A percentile compares a stretch with the other conserved stretches of the same genome.
These are phyloP conservation scores for Lactarius hatsudake DNA, from an alignment of 768 basidiomycete genomes.

Conservation along the genomic window DNA sequence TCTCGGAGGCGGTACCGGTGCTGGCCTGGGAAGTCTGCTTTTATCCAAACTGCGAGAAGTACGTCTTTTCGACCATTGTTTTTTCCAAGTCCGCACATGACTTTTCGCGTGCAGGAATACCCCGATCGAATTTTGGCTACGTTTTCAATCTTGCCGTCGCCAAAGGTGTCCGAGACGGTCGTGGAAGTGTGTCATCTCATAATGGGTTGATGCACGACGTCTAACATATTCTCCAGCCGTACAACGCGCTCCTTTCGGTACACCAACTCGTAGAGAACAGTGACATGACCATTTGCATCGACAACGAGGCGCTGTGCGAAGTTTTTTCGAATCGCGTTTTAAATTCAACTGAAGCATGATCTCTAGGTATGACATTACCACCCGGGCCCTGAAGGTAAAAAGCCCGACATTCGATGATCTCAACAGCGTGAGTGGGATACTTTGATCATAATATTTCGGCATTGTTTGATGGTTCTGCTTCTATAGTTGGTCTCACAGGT, in stretches of 20 bases:
- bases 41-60: constrained; percentile 81
- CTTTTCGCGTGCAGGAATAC: constrained; percentile 51
- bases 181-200: constrained; percentile 44
- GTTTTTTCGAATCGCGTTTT: neutral
- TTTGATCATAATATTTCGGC: neutral
- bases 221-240: constrained; percentile 47
- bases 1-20: constrained; percentile 88
- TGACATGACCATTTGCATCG: constrained; percentile 80
- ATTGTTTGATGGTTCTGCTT: neutral
- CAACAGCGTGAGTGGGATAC: constrained; percentile 52
- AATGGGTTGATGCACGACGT: neutral
- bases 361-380: constrained; percentile 67
- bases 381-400: constrained; percentile 61
- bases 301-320: constrained; percentile 81
- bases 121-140: constrained; percentile 50
- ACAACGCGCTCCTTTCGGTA: constrained; percentile 79
- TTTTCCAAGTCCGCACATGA: constrained; percentile 24
- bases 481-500: constrained; percentile 74
- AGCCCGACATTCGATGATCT: constrained; percentile 63
- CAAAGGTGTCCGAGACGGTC: constrained; percentile 50
- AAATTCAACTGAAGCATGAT: neutral
- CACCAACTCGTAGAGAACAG: constrained; percentile 89
- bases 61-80: constrained; percentile 26
- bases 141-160: constrained; percentile 53
- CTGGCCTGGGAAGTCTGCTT: constrained; percentile 79